Conservation (phyloP, 1,284 basidiomycete species). For the Pyrrhoderma lamaoense region DNA sequence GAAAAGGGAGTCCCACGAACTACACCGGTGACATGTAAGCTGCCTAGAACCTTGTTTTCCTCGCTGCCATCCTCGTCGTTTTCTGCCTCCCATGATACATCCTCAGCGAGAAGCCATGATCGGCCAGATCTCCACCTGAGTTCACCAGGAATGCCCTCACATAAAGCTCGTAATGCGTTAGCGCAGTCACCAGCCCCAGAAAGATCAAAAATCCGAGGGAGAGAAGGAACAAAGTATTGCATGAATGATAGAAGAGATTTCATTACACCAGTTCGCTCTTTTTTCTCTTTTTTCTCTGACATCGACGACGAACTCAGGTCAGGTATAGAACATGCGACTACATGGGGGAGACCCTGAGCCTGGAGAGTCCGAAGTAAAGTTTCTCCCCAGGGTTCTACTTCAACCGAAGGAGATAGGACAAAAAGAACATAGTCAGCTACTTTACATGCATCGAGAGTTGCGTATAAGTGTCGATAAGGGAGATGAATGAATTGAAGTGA, state of each 20-base stretch:
- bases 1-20: conserved; percentile 77
- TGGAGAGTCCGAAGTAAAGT: conserved; percentile 83
- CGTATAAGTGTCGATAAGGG: conserved; percentile 64
- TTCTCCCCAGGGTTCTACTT: conserved; percentile 86
- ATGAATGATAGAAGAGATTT: conserved; percentile 91
- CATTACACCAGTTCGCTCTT: conserved; percentile 57
- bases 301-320: background rate
- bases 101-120: conserved; percentile 75
- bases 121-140: conserved; percentile 81
- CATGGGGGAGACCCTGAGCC: conserved; percentile 71
- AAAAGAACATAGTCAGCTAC: conserved; percentile 90
- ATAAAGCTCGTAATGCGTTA: conserved; percentile 64
- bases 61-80: conserved; percentile 18
- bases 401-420: conserved; percentile 71
- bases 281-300: conserved; percentile 34
- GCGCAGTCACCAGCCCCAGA: conserved; percentile 50
- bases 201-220: conserved; percentile 59
- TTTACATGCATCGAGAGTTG: conserved; percentile 81
- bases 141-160: conserved; percentile 72
- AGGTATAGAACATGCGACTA: conserved; percentile 50
- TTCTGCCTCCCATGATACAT: conserved; percentile 35
- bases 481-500: conserved; percentile 81
- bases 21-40: conserved; percentile 74
- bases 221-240: conserved; percentile 90
- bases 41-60: conserved; percentile 28